These are phyloP conservation scores for Bombardia bombarda DNA, from an alignment of 495 filamentous ascomycete species.

Conservation along the genomic window DNA sequence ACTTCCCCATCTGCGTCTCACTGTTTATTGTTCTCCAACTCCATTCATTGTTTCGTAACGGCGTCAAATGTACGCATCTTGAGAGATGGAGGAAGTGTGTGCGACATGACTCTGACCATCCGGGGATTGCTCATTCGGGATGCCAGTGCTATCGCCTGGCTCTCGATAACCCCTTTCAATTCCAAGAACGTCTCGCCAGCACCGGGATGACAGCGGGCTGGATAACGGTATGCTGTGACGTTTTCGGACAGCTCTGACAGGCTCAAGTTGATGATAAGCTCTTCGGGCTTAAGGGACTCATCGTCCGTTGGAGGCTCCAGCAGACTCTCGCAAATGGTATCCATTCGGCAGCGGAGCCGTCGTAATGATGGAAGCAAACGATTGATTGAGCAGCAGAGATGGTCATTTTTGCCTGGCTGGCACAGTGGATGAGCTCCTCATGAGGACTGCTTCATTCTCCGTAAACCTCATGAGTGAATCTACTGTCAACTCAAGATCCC, in stretches of 20 bases:
- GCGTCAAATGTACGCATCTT: no score
- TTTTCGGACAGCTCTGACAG: no score
- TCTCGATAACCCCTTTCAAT: not conserved
- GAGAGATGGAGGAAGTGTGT: no score
- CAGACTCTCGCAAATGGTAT: not conserved
- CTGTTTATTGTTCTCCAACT: no score
- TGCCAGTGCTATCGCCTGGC: not conserved
- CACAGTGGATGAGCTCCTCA: not conserved
- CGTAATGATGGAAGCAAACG: not conserved
- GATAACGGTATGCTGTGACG: no score
- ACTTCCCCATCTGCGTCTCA: no score
- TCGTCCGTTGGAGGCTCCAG: not conserved
- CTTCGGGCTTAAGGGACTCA: not conserved
- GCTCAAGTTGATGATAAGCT: not conserved
- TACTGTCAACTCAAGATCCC: not conserved
- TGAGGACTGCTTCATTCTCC: no score
- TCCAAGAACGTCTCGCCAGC: not conserved
- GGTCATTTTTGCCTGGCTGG: not conserved
- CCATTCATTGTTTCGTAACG: no score
- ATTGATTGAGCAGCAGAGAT: not conserved
- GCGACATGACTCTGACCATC: not conserved
- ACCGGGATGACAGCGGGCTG: no score
- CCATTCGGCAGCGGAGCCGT: not conserved
- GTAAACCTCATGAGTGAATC: no score
- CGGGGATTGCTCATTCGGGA: not conserved